These are phyloP conservation scores for Hydrangea macrophylla DNA, from an alignment of 148 eudicot species.

Conservation along the genomic window DNA sequence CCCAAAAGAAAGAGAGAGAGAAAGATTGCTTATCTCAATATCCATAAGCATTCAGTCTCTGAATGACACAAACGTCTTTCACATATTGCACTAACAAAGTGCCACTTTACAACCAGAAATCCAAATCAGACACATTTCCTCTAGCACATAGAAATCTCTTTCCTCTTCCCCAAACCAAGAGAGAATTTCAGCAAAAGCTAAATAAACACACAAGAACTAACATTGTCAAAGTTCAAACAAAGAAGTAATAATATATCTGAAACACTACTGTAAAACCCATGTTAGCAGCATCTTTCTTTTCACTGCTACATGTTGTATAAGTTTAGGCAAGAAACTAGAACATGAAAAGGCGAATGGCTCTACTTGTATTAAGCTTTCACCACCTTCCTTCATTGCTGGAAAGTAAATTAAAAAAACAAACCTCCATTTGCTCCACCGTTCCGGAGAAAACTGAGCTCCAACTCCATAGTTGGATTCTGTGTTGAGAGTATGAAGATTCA, in stretches of 20 bases:
- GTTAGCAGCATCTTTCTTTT: conserved; percentile 14
- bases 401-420: conserved; percentile 30
- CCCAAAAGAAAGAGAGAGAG: neutral
- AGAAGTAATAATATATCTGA: conserved; percentile 8
- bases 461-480: conserved; percentile 36
- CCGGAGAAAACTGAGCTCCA: conserved; percentile 24
- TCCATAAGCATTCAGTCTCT: conserved; percentile 12
- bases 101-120: neutral
- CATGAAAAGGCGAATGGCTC: conserved; percentile 14
- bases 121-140: conserved; percentile 1
- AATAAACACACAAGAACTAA: neutral
- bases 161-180: neutral
- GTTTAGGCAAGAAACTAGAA: neutral
- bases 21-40: conserved; percentile 4
- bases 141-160: neutral
- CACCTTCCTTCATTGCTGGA: conserved; percentile 17
- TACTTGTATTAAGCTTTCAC: conserved; percentile 21
- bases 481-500: conserved; percentile 26
- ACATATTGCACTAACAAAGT: conserved; percentile 1
- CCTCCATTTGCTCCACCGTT: conserved; percentile 24
- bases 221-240: neutral
- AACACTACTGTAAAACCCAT: conserved; percentile 5
- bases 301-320: conserved; percentile 6
- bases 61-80: neutral
- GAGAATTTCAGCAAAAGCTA: neutral